Conservation (phyloP, 495 filamentous ascomycete genomes). For the Penicillium subrubescens region DNA sequence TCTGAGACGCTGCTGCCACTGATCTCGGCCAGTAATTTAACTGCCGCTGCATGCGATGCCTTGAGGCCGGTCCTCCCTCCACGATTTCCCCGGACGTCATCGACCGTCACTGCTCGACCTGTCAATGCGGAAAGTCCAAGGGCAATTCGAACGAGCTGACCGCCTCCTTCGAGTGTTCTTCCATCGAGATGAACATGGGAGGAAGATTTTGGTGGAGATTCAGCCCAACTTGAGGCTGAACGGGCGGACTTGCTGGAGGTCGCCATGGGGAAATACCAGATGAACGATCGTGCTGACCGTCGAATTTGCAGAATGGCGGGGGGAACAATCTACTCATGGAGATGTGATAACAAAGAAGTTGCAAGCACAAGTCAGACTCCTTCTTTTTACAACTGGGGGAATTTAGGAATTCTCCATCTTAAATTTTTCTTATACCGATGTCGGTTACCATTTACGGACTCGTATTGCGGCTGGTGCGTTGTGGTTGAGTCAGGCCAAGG, state of each 20-base stretch:
- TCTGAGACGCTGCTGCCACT: constrained; percentile 62
- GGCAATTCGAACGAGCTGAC: constrained; percentile 77
- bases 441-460: neutral
- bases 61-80: constrained; percentile 64
- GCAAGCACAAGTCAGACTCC: neutral
- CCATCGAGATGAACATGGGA: constrained; percentile 59
- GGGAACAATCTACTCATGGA: neutral
- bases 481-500: constrained; percentile 7
- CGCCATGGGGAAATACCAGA: neutral
- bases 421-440: neutral
- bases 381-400: neutral
- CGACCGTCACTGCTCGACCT: constrained; percentile 62
- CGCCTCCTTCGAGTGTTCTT: constrained; percentile 78
- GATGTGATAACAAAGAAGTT: neutral
- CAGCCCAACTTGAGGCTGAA: constrained; percentile 1
- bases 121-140: constrained; percentile 70
- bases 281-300: neutral
- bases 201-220: constrained; percentile 6
- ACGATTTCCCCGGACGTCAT: constrained; percentile 71
- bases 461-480: neutral
- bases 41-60: constrained; percentile 69
- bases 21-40: constrained; percentile 64
- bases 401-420: neutral
- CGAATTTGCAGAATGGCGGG: neutral
- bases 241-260: neutral